Conservation (phyloP, 495 filamentous ascomycete genomes). For the Barbatosphaeria neglecta region DNA sequence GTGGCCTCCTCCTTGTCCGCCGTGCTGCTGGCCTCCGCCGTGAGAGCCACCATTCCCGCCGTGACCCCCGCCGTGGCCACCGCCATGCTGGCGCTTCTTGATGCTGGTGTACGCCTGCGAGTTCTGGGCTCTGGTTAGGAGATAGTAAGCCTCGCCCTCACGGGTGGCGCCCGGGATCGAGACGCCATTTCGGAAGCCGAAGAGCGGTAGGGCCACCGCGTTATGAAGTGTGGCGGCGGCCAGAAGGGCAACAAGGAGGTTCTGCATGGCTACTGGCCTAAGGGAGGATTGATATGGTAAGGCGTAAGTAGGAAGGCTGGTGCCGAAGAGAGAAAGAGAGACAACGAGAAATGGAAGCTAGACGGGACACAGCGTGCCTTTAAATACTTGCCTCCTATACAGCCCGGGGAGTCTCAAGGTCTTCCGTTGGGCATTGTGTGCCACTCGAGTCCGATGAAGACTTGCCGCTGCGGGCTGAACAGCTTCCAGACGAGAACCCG, state of each 20-base stretch:
- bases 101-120: neutral
- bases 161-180: neutral
- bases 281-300: neutral
- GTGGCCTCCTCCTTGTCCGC: too few species aligned
- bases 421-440: too few species aligned
- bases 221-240: neutral
- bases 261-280: neutral
- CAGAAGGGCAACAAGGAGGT: neutral
- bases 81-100: neutral
- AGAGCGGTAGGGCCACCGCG: neutral
- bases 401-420: too few species aligned
- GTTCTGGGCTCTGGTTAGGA: neutral
- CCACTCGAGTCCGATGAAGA: too few species aligned
- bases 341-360: neutral
- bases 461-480: too few species aligned
- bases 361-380: too few species aligned
- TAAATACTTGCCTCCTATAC: too few species aligned
- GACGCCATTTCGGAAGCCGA: neutral
- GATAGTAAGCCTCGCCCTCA: neutral
- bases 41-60: neutral
- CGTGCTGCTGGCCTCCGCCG: neutral
- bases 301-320: too few species aligned
- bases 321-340: neutral
- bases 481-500: neutral
- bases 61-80: neutral